Conservation (phyloP, 257 asterid species). For the Henckelia pumila region DNA sequence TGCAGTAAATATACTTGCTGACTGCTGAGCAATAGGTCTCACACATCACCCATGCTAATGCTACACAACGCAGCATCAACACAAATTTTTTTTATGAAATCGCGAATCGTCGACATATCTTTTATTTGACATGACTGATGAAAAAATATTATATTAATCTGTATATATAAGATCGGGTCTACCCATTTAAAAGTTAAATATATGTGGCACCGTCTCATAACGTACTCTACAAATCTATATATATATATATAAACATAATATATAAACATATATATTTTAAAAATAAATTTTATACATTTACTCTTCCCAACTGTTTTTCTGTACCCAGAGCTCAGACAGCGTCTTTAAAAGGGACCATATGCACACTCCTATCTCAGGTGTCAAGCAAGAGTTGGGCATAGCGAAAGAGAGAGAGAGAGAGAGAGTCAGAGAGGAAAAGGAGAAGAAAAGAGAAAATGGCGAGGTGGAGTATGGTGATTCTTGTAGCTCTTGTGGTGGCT, state of each 20-base stretch:
- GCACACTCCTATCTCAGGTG: constrained; percentile 26
- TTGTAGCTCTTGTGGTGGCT: constrained; percentile 28
- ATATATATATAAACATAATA: no score
- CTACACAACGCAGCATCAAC: not conserved
- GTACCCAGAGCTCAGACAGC: not conserved
- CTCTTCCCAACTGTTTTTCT: constrained; percentile 32
- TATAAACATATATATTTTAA: not conserved
- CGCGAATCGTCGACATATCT: no score
- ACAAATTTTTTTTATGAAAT: no score
- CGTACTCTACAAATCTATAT: no score
- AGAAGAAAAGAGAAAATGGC: constrained; percentile 22
- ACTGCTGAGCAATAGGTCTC: not conserved
- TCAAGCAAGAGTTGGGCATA: constrained; percentile 11
- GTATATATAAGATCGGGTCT: no score
- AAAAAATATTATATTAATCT: no score
- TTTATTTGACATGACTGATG: no score
- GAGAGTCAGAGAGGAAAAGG: no score
- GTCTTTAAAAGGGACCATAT: constrained; percentile 22
- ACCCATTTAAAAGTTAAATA: no score
- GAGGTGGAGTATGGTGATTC: constrained; percentile 22
- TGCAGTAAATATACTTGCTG: constrained; percentile 18
- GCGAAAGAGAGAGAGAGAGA: not conserved
- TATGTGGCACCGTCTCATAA: no score
- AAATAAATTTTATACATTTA: constrained; percentile 28
- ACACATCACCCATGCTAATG: not conserved